phyloP scores from a whole-genome alignment of 2,329 filamentous ascomycete genomes.

The Cladosporium colombiae region DNA sequence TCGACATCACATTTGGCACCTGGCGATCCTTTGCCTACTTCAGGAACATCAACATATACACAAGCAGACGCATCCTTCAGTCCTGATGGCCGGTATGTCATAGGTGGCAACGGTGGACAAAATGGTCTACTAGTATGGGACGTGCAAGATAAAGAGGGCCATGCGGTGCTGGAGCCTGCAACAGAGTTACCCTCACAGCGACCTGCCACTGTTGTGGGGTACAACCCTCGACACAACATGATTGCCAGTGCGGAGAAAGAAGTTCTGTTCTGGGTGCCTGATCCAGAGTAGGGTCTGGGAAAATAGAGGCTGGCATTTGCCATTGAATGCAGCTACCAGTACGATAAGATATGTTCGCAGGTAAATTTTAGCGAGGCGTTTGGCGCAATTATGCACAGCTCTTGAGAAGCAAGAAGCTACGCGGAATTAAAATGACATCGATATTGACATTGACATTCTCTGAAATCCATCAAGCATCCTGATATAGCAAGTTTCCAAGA shows the following conservation, averaged over 20 bases:
- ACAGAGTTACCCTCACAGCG: conserved; percentile 64
- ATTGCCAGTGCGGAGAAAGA: conserved; percentile 88
- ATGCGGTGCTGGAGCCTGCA: conserved; percentile 62
- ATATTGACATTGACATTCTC: not conserved
- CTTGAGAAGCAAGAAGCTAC: not conserved
- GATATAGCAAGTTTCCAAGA: not conserved
- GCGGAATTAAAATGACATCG: not conserved
- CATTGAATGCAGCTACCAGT: not conserved
- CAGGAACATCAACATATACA: conserved; percentile 51
- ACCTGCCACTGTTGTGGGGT: conserved; percentile 74
- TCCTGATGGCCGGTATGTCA: conserved; percentile 83
- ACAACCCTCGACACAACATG: conserved; percentile 90
- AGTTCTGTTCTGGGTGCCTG: conserved; percentile 51
- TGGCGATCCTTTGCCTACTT: conserved; percentile 47
- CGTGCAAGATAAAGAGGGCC: conserved; percentile 59
- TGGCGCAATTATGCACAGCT: not conserved
- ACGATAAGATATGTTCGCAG: not conserved
- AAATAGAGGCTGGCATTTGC: not conserved
- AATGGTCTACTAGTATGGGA: conserved; percentile 87
- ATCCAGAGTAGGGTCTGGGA: conserved; percentile 37
- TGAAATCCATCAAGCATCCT: not conserved
- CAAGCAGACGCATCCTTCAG: conserved; percentile 84
- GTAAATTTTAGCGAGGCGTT: conserved; percentile 16
- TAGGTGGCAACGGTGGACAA: conserved; percentile 69
- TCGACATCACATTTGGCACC: conserved; percentile 38